Base-by-base conservation (phyloP, 2,329 filamentous ascomycete genomes). In the Chaetomiaceae sp. region DNA sequence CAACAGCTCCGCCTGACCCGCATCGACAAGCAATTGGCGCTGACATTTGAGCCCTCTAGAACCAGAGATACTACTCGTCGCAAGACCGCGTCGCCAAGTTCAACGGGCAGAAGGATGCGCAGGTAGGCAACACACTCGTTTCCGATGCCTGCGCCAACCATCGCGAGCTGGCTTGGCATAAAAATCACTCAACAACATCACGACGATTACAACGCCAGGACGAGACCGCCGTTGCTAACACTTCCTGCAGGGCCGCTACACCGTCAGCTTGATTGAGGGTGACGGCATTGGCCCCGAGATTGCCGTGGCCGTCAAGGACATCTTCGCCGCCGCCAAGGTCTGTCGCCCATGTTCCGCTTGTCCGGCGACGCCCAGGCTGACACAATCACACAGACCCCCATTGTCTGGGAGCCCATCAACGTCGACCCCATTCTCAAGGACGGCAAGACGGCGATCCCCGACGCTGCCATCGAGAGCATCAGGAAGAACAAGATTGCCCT, bases 241-340 rank as follows among this genome's bases (percentile, higher is more conserved):
- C 43, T 14, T 34, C 42, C 38, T 62, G 56, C 66, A 95, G 90
- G 94, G 94, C 69, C 94, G 94, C 75, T 99, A 87, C 82, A 88
- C 89, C 54, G 94, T 99, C 68, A 92, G 89, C 66, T 80, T 99
- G 75, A 99, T 99, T 64, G 95, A 99, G 82, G 94, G 95, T 76
- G 95, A 99, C 70, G 94, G 94, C 72, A 99, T 99, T 72, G 94
- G 94, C 58, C 94, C 94, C 61, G 92, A 99, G 78, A 99, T 99
- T 71, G 85, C 94, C 62, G 86, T 96, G 75, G 95, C 94, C 47
- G 91, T 99, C 69, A 99, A 97, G 84, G 89, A 96, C 74, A 99
- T 99, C 76, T 99, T 96, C 78, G 81, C 85, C 67, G 94, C 94
- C 66, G 94, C 94, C 67, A 89, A 95, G 74, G 92, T 95, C 77